Conservation (phyloP, 805 yeast species). For the Metschnikowia amazonensis region DNA sequence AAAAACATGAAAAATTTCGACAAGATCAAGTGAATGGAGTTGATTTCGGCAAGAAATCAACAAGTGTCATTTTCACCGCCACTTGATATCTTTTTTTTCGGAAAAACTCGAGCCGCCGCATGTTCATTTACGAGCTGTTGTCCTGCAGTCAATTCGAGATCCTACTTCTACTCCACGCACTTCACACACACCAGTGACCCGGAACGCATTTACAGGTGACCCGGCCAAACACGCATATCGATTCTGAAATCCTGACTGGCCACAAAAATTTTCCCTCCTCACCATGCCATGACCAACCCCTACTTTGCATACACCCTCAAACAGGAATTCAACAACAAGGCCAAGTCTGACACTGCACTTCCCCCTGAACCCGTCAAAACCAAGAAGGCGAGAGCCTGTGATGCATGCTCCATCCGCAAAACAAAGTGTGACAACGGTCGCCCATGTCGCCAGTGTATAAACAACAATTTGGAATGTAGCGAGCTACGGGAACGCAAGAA, state of each 20-base stretch:
- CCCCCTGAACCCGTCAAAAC: constrained; percentile 3
- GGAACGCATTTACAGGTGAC: constrained; percentile 7
- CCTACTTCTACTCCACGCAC: constrained; percentile 3
- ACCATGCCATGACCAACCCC: constrained; percentile 10
- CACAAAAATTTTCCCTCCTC: background rate
- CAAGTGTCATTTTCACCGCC: no score
- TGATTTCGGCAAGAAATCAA: background rate
- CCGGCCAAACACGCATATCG: constrained; percentile 4
- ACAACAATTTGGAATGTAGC: constrained; percentile 36
- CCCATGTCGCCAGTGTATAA: constrained; percentile 39
- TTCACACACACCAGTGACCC: constrained; percentile 6
- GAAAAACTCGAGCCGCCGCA: background rate
- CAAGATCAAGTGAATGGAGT: background rate
- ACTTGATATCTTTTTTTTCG: background rate
- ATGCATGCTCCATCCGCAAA: constrained; percentile 41
- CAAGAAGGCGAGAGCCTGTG: constrained; percentile 37
- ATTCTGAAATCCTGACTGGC: background rate
- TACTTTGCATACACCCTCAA: constrained; percentile 16
- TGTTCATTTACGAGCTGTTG: background rate
- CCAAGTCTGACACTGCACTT: constrained; percentile 1
- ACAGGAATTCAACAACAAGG: constrained; percentile 5
- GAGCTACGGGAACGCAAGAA: constrained; percentile 36
- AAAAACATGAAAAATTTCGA: constrained; percentile 3
- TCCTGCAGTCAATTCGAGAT: constrained; percentile 2
- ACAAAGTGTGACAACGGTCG: constrained; percentile 36